Percentiles rank a stretch among this genome's conserved stretches.
These are phyloP conservation scores for Colletotrichum endophyticum DNA, from an alignment of 2,329 filamentous ascomycete genomes.

Conservation along the genomic window DNA sequence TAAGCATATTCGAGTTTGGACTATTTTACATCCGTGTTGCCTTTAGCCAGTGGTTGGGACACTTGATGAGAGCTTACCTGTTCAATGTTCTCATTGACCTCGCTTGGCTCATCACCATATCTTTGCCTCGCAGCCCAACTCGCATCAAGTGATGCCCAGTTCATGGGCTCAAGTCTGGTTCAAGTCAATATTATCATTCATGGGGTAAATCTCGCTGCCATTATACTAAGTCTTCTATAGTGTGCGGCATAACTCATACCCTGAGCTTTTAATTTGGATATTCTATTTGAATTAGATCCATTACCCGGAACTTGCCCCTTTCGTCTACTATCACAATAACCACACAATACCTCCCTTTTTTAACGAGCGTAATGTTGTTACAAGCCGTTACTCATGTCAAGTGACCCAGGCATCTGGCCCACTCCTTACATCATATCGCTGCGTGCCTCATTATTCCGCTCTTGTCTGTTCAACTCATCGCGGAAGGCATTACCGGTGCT, in stretches of 20 bases:
- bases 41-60: too few relatives aligned
- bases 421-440: not conserved
- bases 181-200: not conserved
- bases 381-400: not conserved
- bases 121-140: not conserved
- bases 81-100: not conserved
- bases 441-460: constrained; percentile 2
- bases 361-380: not conserved
- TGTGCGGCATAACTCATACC: not conserved
- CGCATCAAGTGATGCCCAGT: not conserved
- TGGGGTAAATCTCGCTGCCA: too few relatives aligned
- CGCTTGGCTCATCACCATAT: not conserved
- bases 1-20: too few relatives aligned
- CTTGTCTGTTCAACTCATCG: constrained; percentile 16
- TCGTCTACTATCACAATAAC: not conserved
- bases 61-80: too few relatives aligned
- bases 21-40: too few relatives aligned
- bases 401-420: not conserved
- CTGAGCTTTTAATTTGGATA: not conserved
- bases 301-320: not conserved
- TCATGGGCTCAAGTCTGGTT: not conserved
- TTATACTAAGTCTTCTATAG: too few relatives aligned
- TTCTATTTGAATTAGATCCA: not conserved
- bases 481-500: constrained; percentile 10
- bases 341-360: not conserved